Evolutionary conservation across 83 land plant genomes (phyloP), one percentile per base, ranked within the genome.

Genomic region (Thuja plicata): DNA sequence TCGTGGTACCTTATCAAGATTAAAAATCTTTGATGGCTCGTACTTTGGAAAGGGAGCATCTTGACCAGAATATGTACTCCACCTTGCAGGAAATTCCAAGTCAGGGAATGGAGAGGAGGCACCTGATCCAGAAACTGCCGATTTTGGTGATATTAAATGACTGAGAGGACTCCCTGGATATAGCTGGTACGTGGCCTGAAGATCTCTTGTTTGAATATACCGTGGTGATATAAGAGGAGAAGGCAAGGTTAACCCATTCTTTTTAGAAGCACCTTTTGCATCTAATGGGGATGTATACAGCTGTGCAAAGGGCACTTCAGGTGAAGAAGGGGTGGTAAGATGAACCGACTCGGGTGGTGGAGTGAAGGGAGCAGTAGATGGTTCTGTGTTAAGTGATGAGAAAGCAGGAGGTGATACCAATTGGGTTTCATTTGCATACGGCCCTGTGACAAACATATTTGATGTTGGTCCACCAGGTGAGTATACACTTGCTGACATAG

Each of bases 301-400:
- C 88, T 95, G 91, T 16, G 99, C 99, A 93, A 97, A 98, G 38
- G 99, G 99, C 35, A 98, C 99, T 74, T 98, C 99, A 12, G 99
- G 99, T 13, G 99, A 98, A 45, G 99, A 94, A 37, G 99, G 99
- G 10, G 97, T 96, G 10, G 99, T 98, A 82, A 94, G 71, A 38
- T 96, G 98, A n/a, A 95, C 92, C 1, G 92, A 90, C 88, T 97
- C 99, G 1, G 99, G 98, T 35, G 99, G 99, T 12, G 99, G 99
- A 73, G 99, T 97, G 32, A 92, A 89, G 84, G 95, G 92, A 80
- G 99, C 97, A 46, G 99, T 97, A 19, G 99, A 97, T 21, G 99
- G 99, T 73, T 95, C 97, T 76, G 99, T 97, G 12, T 95, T 95
- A 88, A 92, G 91, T 71, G 97, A 89, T 52, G 99, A 97, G 84